phyloP scores from a whole-genome alignment of 2,329 filamentous ascomycete species.

The Aspergillus viridinutans region DNA sequence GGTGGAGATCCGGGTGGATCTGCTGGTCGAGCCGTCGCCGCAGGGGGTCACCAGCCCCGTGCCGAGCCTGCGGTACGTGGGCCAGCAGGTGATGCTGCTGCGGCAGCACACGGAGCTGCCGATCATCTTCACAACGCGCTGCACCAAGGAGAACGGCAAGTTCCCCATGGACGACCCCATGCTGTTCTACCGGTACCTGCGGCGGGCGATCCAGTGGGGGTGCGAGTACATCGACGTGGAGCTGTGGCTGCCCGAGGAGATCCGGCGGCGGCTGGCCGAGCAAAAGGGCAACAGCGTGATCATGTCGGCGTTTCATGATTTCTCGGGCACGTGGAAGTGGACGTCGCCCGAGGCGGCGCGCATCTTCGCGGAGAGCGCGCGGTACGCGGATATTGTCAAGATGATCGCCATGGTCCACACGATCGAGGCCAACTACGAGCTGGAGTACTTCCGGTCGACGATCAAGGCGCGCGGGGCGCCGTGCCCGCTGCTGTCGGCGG shows the following conservation, averaged over 20 bases:
- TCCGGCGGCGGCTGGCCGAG: slow-evolving; percentile 64
- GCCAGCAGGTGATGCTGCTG: slow-evolving; percentile 78
- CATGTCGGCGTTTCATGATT: slow-evolving; percentile 90
- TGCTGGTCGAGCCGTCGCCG: slow-evolving; percentile 66
- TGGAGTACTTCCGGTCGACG: slow-evolving; percentile 80
- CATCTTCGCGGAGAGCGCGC: slow-evolving; percentile 66
- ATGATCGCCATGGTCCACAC: slow-evolving; percentile 83
- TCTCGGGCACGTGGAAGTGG: slow-evolving; percentile 80
- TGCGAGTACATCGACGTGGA: slow-evolving; percentile 89
- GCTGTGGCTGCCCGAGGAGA: slow-evolving; percentile 75
- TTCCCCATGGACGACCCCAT: slow-evolving; percentile 78
- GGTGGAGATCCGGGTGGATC: slow-evolving; percentile 77
- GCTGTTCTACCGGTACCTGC: slow-evolving; percentile 74
- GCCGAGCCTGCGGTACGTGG: slow-evolving; percentile 78
- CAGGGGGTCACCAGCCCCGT: slow-evolving; percentile 58
- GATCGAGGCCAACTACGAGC: slow-evolving; percentile 81
- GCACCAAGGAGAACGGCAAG: slow-evolving; percentile 73
- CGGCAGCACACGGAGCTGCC: slow-evolving; percentile 80
- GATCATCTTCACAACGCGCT: slow-evolving; percentile 85
- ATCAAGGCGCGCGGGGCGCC: slow-evolving; percentile 63
- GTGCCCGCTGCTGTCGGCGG: slow-evolving; percentile 69
- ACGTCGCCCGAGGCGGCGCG: slow-evolving; percentile 66
- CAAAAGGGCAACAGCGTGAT: slow-evolving; percentile 74
- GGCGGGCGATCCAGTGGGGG: slow-evolving; percentile 80
- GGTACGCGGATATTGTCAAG: slow-evolving; percentile 81